Percentiles rank a stretch among this genome's conserved stretches.
These are phyloP conservation scores for Phytopythium kandeliae DNA, from an alignment of 352 stramenopile genomes.

Conservation along the genomic window DNA sequence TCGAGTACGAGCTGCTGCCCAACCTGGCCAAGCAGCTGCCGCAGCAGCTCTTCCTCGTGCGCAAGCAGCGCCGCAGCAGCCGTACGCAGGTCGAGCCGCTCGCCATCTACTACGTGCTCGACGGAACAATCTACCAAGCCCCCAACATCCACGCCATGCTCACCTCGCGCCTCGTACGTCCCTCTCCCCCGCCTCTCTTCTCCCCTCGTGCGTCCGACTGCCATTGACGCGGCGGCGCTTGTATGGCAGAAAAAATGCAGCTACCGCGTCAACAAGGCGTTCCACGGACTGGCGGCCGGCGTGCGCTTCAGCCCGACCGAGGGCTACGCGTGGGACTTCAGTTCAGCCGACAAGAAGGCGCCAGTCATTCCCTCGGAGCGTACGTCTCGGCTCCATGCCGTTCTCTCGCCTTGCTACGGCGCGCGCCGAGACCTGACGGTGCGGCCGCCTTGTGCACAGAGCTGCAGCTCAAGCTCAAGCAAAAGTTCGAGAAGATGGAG, in stretches of 20 bases:
- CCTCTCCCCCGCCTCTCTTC: no score
- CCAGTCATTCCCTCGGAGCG: constrained; percentile 80
- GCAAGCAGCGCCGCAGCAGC: constrained; percentile 76
- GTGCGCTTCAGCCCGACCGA: constrained; percentile 84
- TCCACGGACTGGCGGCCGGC: constrained; percentile 61
- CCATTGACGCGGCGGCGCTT: no score
- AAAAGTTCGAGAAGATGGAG: constrained; percentile 85
- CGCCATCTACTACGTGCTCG: constrained; percentile 87
- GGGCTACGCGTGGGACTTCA: constrained; percentile 86
- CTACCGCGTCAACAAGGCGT: constrained; percentile 81
- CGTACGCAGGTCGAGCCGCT: constrained; percentile 76
- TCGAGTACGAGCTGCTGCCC: constrained; percentile 86
- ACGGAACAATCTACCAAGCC: constrained; percentile 83
- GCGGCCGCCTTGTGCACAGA: no score
- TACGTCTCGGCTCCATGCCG: constrained; percentile 24
- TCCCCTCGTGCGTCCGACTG: no score
- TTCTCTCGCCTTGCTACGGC: neutral
- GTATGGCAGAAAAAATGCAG: constrained; percentile 86
- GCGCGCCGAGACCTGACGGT: no score
- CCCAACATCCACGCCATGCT: constrained; percentile 88
- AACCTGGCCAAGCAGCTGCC: constrained; percentile 81
- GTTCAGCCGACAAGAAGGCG: constrained; percentile 78
- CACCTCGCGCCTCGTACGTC: constrained; percentile 70
- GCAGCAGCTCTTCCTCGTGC: constrained; percentile 83
- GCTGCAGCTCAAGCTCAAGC: constrained; percentile 81